Conservation (phyloP, 768 basidiomycete genomes). For the Lentinula edodes region DNA sequence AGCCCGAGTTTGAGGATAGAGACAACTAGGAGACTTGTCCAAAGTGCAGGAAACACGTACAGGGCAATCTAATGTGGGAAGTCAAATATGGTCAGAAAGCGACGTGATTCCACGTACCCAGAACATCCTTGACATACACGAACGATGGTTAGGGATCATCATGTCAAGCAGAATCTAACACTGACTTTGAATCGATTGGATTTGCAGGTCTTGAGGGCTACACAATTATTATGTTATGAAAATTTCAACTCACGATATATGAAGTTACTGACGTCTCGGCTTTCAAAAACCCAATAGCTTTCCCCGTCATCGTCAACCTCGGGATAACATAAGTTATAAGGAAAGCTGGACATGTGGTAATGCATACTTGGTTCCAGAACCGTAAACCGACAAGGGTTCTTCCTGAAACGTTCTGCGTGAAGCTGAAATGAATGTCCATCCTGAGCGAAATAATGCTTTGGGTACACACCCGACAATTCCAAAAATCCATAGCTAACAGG, state of each 20-base stretch:
- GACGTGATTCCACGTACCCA: conserved; percentile 53
- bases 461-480: conserved; percentile 73
- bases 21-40: conserved; percentile 83
- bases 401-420: conserved; percentile 81
- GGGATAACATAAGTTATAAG: background rate
- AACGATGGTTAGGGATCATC: background rate
- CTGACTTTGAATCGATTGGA: conserved; percentile 80
- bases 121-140: conserved; percentile 65
- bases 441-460: conserved; percentile 13
- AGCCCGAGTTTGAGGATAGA: conserved; percentile 86
- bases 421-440: conserved; percentile 5
- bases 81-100: background rate
- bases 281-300: conserved; percentile 97
- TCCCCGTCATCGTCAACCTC: conserved; percentile 96
- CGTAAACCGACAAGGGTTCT: conserved; percentile 89
- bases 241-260: background rate
- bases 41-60: conserved; percentile 84
- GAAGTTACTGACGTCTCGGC: conserved; percentile 70
- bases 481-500: conserved; percentile 95
- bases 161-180: conserved; percentile 7
- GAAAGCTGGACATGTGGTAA: background rate
- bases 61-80: conserved; percentile 60
- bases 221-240: background rate
- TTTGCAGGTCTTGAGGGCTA: conserved; percentile 89
- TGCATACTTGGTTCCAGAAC: conserved; percentile 89